Base-by-base conservation (phyloP, 2,329 filamentous ascomycete genomes). In the Phyllosticta capitalensis region DNA sequence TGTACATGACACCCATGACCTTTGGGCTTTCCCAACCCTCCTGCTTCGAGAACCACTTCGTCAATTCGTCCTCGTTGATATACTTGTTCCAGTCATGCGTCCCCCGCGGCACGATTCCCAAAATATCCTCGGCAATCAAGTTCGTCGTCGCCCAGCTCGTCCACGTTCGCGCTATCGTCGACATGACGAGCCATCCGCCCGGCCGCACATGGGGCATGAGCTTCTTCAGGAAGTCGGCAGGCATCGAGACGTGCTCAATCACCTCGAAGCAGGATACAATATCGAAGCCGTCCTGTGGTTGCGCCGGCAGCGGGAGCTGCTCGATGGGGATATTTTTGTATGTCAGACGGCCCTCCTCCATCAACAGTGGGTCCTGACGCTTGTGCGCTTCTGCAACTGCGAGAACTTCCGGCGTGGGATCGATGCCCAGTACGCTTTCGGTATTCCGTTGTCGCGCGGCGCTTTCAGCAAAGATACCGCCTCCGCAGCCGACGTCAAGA, bases 81-180 rank as follows among this genome's bases (percentile, higher is more conserved):
- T 97, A 99, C 77, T 97, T 95, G 63, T 81, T 80, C 94, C 94
- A 99, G 72, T 96, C 91, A 75, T 99, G 94, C 53, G 94, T 99
- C 1, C 94, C 94, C 64, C 83, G 83, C 9, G 94, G 94, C 60
- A 99, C 94, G 62, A 97, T 90, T 5, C 89, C 80, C 70, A 95
- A 67, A 61, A 96, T 71, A 75, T 94, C 89, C 76, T 99, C 94
- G 0, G 94, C 94, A 63, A 96, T 81, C 22, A 97, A 77, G 68
- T 96, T 96, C 2, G 95, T 99, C 12, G 92, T 91, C 53, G 96
- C 74, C 87, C 90, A 99, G 65, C 89, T 94, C 63, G 84, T 84
- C 81, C 89, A 89, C 1, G 90, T 95, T 63, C 94, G 81, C 55
- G 94, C 89, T 69, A 99, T 97, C 2, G 94, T 99, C 71, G 88